Conservation (phyloP, 1,139 yeast genomes). For the Yamadazyma pseudoaaseri region DNA sequence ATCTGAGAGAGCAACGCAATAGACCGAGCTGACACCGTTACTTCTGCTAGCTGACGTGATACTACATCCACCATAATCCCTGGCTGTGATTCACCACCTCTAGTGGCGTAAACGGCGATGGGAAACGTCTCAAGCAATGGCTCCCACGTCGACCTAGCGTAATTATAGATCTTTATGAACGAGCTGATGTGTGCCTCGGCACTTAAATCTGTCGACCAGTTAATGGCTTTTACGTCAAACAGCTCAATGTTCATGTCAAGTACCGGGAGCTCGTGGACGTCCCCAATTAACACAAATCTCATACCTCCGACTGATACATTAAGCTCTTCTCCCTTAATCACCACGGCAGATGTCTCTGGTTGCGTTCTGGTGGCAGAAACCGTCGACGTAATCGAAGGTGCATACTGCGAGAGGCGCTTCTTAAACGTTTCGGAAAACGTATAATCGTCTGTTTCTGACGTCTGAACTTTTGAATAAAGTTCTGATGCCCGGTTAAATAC, state of each 20-base stretch:
- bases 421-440: constrained; percentile 63
- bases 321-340: constrained; percentile 71
- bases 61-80: constrained; percentile 59
- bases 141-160: constrained; percentile 94
- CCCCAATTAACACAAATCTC: constrained; percentile 86
- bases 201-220: constrained; percentile 88
- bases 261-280: constrained; percentile 90
- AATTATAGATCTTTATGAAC: constrained; percentile 79
- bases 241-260: constrained; percentile 77
- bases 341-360: constrained; percentile 16
- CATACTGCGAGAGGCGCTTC: constrained; percentile 56
- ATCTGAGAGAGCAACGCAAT: constrained; percentile 76
- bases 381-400: constrained; percentile 60
- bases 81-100: constrained; percentile 41
- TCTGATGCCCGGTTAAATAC: constrained; percentile 73
- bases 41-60: constrained; percentile 74
- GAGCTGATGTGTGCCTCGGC: constrained; percentile 72
- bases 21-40: constrained; percentile 79
- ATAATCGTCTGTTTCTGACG: constrained; percentile 25
- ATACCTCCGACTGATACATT: constrained; percentile 75
- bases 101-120: constrained; percentile 68
- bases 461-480: constrained; percentile 39
- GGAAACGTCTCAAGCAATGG: constrained; percentile 92
- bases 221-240: constrained; percentile 67
- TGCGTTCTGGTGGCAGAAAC: constrained; percentile 21